Conservation (phyloP, 1,139 yeast genomes). For the Pichia sp. region DNA sequence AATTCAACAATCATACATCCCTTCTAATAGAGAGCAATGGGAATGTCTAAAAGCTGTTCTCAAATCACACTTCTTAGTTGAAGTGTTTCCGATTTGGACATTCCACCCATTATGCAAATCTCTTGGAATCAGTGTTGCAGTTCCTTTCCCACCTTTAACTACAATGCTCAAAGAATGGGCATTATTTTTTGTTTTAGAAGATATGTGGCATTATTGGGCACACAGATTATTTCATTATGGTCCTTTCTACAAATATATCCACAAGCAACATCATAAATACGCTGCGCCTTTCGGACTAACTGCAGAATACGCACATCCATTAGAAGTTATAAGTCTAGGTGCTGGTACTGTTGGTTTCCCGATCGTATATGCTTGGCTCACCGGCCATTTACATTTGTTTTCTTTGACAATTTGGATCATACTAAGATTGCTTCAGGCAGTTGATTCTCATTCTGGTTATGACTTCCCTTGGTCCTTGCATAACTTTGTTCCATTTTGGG, state of each 20-base stretch:
- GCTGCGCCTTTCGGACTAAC: conserved; percentile 97
- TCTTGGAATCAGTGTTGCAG: conserved; percentile 68
- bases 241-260: conserved; percentile 80
- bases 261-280: conserved; percentile 94
- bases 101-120: conserved; percentile 84
- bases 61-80: conserved; percentile 81
- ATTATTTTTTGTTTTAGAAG: conserved; percentile 79
- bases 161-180: conserved; percentile 60
- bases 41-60: conserved; percentile 83
- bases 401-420: conserved; percentile 83
- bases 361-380: conserved; percentile 57
- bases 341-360: conserved; percentile 96
- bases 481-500: conserved; percentile 91
- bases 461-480: conserved; percentile 97
- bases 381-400: conserved; percentile 67
- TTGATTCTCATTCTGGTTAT: conserved; percentile 95
- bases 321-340: conserved; percentile 86
- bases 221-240: conserved; percentile 88
- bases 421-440: conserved; percentile 83
- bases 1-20: conserved; percentile 75
- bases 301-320: conserved; percentile 98
- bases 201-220: conserved; percentile 94
- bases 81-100: conserved; percentile 93
- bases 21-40: conserved; percentile 80
- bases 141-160: conserved; percentile 71